Conservation (phyloP, 2,329 filamentous ascomycete genomes). For the Apiospora saccharicola region DNA sequence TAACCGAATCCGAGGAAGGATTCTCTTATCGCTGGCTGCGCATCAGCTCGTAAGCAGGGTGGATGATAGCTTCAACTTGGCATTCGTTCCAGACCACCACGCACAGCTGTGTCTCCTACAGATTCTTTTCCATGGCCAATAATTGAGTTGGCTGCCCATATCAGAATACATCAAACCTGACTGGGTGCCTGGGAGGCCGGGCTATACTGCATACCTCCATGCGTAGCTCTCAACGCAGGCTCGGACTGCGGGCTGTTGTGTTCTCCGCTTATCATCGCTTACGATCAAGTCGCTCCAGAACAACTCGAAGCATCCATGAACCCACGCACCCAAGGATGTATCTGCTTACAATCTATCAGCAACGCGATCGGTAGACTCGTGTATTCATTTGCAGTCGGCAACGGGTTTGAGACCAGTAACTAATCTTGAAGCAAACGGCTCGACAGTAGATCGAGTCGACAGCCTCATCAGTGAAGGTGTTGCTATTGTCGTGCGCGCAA, state of each 20-base stretch:
- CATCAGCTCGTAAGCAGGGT: background rate
- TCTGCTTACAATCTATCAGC: background rate
- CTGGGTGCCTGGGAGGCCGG: background rate
- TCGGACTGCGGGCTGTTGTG: constrained; percentile 8
- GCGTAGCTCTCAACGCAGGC: background rate
- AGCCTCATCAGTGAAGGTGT: background rate
- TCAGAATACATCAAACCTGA: background rate
- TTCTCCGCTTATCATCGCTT: background rate
- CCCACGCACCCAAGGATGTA: background rate
- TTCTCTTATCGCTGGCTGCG: background rate
- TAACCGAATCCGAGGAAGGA: constrained; percentile 7
- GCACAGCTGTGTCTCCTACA: background rate
- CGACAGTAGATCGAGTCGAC: background rate
- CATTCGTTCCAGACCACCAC: background rate
- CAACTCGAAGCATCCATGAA: background rate
- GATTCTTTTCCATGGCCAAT: background rate
- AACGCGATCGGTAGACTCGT: background rate
- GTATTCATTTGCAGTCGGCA: background rate
- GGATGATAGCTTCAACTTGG: background rate
- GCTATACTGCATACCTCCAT: background rate
- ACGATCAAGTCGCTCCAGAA: background rate
- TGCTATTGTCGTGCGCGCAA: background rate
- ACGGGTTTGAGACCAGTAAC: background rate
- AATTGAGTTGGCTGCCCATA: background rate
- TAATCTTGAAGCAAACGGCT: background rate